Base-by-base conservation (phyloP, 208 protist species). In the Leishmania amazonensis region DNA sequence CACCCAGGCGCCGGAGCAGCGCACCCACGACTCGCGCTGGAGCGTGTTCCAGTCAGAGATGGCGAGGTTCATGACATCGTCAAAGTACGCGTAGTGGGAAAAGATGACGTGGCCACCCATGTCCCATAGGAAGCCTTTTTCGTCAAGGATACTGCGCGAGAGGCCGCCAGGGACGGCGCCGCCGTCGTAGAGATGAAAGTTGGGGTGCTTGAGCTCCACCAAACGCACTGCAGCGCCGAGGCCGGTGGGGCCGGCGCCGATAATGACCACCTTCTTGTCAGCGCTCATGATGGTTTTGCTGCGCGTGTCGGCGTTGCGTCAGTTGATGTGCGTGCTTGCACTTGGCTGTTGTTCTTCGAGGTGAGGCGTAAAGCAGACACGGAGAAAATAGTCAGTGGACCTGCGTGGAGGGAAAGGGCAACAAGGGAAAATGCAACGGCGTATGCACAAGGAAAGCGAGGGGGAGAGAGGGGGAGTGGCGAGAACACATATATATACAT, bases 41-140 rank as follows among this genome's bases (percentile, higher is more conserved):
- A 92, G 87, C 15, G 64, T 72, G 73, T 93, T 92, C 88, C 89
- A 91, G 24, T 88, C 76, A 49, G 77, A 19, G 28, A 95, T 67
- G 11, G 89, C 80, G 42, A 87, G 54, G 84, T 94, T 87, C 85
- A 96, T 92, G 19, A 94, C 85, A 49, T 92, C 88, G 79, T 96
- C 93, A 79, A 95, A 96, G 83, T 94, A 96, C 40, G 90, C 85
- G 81, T 93, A 96, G 85, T 96, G 93, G 2, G 91, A 95, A 76
- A 96, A 96, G 81, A 96, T 92, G 42, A 95, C 90, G 85, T 96
- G 93, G 42, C 89, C 93, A 38, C 93, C 93, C 53, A 95, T 84
- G 81, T 96, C 93, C 91, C 91, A 96, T 40, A 88, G 83, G 78
- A 96, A 96, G n/a, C 87, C 87, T 3, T 91, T 83, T 4, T 84